Conservation (phyloP, 2,329 filamentous ascomycete species). For the Fusarium subtropicale region DNA sequence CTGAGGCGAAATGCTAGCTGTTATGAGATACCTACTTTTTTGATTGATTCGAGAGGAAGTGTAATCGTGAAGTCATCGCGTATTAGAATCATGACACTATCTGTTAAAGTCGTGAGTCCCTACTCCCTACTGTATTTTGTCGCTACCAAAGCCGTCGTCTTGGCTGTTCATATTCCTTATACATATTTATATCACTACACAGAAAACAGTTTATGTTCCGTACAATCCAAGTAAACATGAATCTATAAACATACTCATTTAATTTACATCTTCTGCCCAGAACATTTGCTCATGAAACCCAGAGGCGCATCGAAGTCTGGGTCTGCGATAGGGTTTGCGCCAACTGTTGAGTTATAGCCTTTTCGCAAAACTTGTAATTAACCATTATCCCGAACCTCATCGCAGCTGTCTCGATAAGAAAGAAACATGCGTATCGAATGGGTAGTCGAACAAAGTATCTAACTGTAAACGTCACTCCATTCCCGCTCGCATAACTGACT, state of each 20-base stretch:
- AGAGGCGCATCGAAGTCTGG: slow-evolving; percentile 16
- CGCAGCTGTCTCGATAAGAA: background rate
- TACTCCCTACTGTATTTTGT: background rate
- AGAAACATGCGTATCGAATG: background rate
- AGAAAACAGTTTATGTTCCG: background rate
- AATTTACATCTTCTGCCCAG: background rate
- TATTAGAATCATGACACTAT: background rate
- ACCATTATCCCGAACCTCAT: background rate
- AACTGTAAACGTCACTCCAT: slow-evolving; percentile 2
- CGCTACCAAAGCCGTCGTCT: background rate
- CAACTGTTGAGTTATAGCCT: background rate
- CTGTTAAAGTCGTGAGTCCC: background rate
- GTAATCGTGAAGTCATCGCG: background rate
- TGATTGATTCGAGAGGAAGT: background rate
- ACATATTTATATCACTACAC: background rate
- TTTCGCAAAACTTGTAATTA: background rate
- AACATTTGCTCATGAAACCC: background rate
- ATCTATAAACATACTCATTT: background rate
- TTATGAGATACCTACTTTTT: background rate
- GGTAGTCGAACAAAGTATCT: slow-evolving; percentile 14
- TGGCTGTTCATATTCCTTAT: background rate
- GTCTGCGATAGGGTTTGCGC: slow-evolving; percentile 3
- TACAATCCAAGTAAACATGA: background rate
- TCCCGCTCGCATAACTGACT: background rate
- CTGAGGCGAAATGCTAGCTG: background rate